Conservation (phyloP, 805 yeast species). For the Lachancea quebecensis region DNA sequence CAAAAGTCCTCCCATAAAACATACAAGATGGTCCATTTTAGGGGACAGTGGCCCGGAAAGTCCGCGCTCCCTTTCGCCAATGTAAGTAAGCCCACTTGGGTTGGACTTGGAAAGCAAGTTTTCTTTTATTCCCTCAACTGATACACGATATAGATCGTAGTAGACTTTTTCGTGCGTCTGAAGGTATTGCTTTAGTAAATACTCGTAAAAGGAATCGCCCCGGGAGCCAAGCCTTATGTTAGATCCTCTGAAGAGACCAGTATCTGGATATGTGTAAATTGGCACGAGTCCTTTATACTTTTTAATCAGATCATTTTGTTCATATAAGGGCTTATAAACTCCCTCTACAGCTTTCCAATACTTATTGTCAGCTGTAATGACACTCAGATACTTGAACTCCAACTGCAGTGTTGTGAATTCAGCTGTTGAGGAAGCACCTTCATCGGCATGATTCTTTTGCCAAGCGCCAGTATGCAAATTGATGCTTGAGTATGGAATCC, state of each 20-base stretch:
- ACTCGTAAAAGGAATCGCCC: slow-evolving; percentile 92
- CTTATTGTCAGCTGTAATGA: slow-evolving; percentile 67
- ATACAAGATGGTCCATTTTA: slow-evolving; percentile 90
- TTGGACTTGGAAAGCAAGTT: slow-evolving; percentile 53
- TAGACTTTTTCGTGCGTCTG: slow-evolving; percentile 65
- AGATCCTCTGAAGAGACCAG: slow-evolving; percentile 59
- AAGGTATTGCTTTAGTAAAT: slow-evolving; percentile 74
- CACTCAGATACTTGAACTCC: slow-evolving; percentile 76
- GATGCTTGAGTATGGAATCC: slow-evolving; percentile 74
- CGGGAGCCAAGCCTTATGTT: slow-evolving; percentile 79
- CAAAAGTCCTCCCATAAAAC: slow-evolving; percentile 83
- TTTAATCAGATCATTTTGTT: slow-evolving; percentile 36
- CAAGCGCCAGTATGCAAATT: slow-evolving; percentile 64
- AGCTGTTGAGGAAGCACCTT: slow-evolving; percentile 82
- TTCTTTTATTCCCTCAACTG: slow-evolving; percentile 69
- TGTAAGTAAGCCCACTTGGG: slow-evolving; percentile 57
- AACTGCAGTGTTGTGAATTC: slow-evolving; percentile 83
- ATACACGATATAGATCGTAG: slow-evolving; percentile 66
- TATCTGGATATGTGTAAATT: slow-evolving; percentile 66
- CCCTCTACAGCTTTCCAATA: slow-evolving; percentile 78
- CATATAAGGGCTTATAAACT: slow-evolving; percentile 63
- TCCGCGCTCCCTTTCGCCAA: slow-evolving; percentile 76
- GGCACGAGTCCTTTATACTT: slow-evolving; percentile 70
- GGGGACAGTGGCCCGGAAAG: slow-evolving; percentile 50
- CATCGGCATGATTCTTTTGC: slow-evolving; percentile 51